Conservation (phyloP, 345 rosid genomes). For the Citrus australasica region DNA sequence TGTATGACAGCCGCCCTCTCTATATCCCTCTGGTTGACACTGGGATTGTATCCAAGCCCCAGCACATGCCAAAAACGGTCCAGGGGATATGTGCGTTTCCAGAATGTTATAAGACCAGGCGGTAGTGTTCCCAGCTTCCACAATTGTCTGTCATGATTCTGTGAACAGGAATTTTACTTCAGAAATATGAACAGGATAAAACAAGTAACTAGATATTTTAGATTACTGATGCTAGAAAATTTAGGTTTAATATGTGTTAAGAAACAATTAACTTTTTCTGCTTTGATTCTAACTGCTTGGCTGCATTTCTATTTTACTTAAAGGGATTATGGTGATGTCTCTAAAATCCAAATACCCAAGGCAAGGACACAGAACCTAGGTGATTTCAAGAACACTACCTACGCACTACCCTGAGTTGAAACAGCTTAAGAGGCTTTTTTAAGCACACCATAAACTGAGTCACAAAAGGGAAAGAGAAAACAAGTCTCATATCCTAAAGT, state of each 20-base stretch:
- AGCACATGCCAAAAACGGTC: constrained; percentile 70
- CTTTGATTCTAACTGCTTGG: no score
- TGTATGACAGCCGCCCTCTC: constrained; percentile 75
- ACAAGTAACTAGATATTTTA: background rate
- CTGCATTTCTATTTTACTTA: no score
- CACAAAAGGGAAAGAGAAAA: background rate
- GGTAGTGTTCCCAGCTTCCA: constrained; percentile 90
- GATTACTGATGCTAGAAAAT: no score
- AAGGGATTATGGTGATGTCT: no score
- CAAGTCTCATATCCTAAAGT: background rate
- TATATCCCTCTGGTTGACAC: constrained; percentile 61
- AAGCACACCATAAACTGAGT: background rate
- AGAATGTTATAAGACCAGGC: constrained; percentile 84
- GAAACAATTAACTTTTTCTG: no score
- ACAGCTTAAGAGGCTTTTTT: background rate
- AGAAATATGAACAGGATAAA: constrained; percentile 1
- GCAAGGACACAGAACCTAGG: no score
- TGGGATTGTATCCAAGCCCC: constrained; percentile 87
- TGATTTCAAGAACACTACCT: no score
- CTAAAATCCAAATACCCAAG: no score
- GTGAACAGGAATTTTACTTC: constrained; percentile 18
- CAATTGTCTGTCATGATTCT: constrained; percentile 68
- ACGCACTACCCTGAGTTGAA: no score
- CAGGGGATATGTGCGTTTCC: constrained; percentile 57
- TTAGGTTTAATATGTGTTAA: no score